Evolutionary conservation across 768 basidiomycete species (phyloP), one percentile per base, ranked within the genome.

Genomic region (Candolleomyces efflorescens): DNA sequence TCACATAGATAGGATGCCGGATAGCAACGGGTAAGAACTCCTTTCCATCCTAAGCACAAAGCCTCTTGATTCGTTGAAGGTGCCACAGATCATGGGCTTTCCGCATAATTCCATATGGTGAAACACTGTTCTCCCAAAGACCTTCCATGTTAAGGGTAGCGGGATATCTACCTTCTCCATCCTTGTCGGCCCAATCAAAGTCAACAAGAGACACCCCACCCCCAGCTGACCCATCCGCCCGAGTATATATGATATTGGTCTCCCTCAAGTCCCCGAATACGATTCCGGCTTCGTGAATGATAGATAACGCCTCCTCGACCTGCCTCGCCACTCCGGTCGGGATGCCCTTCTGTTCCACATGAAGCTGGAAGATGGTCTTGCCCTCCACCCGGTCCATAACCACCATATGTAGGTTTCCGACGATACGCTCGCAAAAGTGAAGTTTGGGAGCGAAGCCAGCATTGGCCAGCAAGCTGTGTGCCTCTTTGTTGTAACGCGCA

Each of bases 251-350:
- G 20, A 61, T 38, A 22, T 61, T 61, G 12, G 56, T 48, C n/a
- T 12, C n/a, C 17, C 57, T 52, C 20, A 61, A 56, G 37, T 61
- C 60, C 2, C 60, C 60, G 39, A 61, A 61, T 7, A 58, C 60
- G 7, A 53, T 43, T 3, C 12, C 12, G 13, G 5, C 12, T 43
- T 12, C 41, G 13, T 43, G 41, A 43, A 43, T 4, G 18, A 43
- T 43, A 4, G 15, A 15, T 18, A 43, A 12, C 41, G 41, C 41
- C 18, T 43, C 41, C 12, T 18, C 18, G 15, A 43, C 13, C 41
- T 43, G 4, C 5, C 13, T 12, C 41, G 13, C 5, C 5, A 43
- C 41, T 5, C 3, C 12, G 13, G 13, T 5, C 13, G 41, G 41
- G 41, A 43, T 15, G 41, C 5, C 15, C 3, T 5, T 13, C 15